Conservation (phyloP, 2,329 filamentous ascomycete species). For the Truncatella angustata region DNA sequence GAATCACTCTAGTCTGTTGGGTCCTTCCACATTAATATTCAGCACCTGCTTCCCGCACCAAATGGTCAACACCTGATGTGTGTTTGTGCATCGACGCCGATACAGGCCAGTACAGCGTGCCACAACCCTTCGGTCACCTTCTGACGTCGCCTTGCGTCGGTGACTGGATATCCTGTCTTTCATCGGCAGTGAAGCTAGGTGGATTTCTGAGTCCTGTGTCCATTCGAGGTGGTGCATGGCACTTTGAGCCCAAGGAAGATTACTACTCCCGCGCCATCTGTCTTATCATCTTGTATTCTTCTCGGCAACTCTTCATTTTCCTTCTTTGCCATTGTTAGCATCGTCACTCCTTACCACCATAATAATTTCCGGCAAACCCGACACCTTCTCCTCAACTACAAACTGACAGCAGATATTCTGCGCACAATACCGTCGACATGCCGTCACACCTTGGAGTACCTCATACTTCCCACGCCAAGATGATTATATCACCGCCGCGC, state of each 20-base stretch:
- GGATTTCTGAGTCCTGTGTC: not conserved
- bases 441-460: conserved; percentile 38
- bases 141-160: conserved; percentile 19
- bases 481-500: conserved; percentile 52
- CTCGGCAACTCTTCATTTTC: not conserved
- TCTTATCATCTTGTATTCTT: not conserved
- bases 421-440: conserved; percentile 7
- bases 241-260: not conserved
- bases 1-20: not conserved
- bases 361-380: not conserved
- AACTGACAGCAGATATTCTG: too few species aligned
- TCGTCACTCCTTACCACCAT: not conserved
- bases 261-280: not conserved
- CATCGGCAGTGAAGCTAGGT: conserved; percentile 16
- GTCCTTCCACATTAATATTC: not conserved
- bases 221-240: not conserved
- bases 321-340: not conserved
- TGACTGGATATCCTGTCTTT: conserved; percentile 17
- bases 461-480: conserved; percentile 43
- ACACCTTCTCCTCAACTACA: too few species aligned
- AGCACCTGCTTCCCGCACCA: conserved; percentile 21
- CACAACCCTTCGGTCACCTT: conserved; percentile 18
- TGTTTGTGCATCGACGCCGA: conserved; percentile 18
- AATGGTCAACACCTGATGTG: conserved; percentile 24
- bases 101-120: conserved; percentile 22